A percentile compares a stretch with the other conserved stretches of the same genome.
phyloP scores from a whole-genome alignment of 2,329 filamentous ascomycete genomes.

The Drechslerella dactyloides region DNA sequence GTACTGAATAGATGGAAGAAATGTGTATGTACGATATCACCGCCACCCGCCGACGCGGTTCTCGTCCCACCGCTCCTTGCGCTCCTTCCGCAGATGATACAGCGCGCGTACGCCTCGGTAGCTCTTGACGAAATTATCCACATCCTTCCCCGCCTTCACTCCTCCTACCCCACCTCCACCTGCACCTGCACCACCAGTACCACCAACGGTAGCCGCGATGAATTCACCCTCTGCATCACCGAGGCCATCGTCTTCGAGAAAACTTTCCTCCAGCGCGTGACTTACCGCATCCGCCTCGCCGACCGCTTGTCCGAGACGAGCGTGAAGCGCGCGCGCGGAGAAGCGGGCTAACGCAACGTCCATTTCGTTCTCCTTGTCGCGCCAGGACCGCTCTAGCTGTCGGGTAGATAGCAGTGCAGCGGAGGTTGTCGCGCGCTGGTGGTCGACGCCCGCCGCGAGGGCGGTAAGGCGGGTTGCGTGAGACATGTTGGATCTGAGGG shows the following conservation, averaged over 20 bases:
- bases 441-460: slow-evolving; percentile 61
- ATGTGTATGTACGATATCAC: slow-evolving; percentile 26
- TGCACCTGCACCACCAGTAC: background rate
- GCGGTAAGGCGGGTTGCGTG: slow-evolving; percentile 67
- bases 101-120: slow-evolving; percentile 80
- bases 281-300: slow-evolving; percentile 83
- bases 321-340: slow-evolving; percentile 84
- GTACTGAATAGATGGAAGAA: slow-evolving; percentile 2
- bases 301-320: slow-evolving; percentile 75
- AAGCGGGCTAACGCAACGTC: slow-evolving; percentile 83
- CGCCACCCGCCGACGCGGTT: slow-evolving; percentile 94
- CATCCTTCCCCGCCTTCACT: slow-evolving; percentile 77
- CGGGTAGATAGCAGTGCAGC: slow-evolving; percentile 82
- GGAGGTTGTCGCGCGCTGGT: slow-evolving; percentile 74
- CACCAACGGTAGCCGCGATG: background rate
- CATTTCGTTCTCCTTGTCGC: slow-evolving; percentile 85
- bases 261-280: slow-evolving; percentile 86
- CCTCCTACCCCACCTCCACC: slow-evolving; percentile 51
- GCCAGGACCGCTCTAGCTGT: slow-evolving; percentile 90
- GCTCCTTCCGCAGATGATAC: slow-evolving; percentile 80
- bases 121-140: slow-evolving; percentile 79
- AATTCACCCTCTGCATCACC: slow-evolving; percentile 55
- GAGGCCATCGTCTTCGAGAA: slow-evolving; percentile 69
- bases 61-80: slow-evolving; percentile 94
- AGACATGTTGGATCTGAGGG: slow-evolving; percentile 74